A percentile compares a stretch with the other conserved stretches of the same genome.
Evolutionary conservation across 2,329 filamentous ascomycete species (phyloP).

Genomic region (Xylariaceae sp.): DNA sequence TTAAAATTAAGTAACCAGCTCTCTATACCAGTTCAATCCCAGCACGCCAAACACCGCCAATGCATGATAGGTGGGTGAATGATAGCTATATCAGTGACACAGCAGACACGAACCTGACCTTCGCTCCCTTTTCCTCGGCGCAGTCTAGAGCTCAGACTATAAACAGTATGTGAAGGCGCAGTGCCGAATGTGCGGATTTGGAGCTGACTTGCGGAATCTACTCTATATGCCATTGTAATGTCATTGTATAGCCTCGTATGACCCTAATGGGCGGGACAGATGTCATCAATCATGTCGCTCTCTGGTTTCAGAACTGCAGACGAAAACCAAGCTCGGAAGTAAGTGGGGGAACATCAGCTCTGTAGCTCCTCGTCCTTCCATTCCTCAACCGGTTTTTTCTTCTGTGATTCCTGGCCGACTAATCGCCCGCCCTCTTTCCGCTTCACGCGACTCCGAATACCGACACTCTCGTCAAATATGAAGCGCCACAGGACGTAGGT

Average conservation of each 20-base stretch:
- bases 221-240: not conserved
- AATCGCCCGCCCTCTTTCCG: constrained; percentile 68
- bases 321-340: too few species aligned
- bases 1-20: not conserved
- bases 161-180: not conserved
- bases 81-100: not conserved
- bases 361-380: constrained; percentile 70
- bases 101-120: not conserved
- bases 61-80: not conserved
- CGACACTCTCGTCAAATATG: constrained; percentile 83
- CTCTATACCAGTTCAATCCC: not conserved
- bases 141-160: not conserved
- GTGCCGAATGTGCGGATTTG: not conserved
- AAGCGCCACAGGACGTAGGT: constrained; percentile 92
- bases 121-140: not conserved
- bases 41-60: constrained; percentile 6
- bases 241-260: not conserved
- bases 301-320: not conserved
- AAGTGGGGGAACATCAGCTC: constrained; percentile 39
- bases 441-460: constrained; percentile 90
- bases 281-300: not conserved
- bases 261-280: not conserved
- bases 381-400: constrained; percentile 33
- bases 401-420: constrained; percentile 41
- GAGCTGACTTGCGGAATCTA: not conserved